These are phyloP conservation scores for Phytopythium vexans DNA, from an alignment of 352 stramenopile genomes.

Conservation along the genomic window DNA sequence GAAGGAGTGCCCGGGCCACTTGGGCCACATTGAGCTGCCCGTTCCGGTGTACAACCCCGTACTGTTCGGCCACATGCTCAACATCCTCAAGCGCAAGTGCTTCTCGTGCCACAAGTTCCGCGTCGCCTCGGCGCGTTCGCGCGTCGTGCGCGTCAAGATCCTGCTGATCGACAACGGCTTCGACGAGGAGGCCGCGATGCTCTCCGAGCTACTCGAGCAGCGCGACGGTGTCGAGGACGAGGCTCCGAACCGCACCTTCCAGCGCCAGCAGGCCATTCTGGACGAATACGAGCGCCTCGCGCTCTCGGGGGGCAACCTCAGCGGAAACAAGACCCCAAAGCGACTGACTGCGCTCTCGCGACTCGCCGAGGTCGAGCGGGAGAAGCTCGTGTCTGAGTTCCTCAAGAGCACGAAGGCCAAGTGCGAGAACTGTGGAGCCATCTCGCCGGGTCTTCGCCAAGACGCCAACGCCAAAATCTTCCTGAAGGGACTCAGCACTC, in stretches of 20 bases:
- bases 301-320: conserved; percentile 39
- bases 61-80: conserved; percentile 94
- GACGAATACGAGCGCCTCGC: conserved; percentile 89
- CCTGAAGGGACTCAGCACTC: conserved; percentile 82
- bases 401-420: conserved; percentile 90
- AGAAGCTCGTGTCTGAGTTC: conserved; percentile 88
- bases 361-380: conserved; percentile 65
- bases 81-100: conserved; percentile 97
- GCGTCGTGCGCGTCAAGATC: conserved; percentile 89
- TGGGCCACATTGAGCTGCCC: conserved; percentile 98
- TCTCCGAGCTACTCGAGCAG: conserved; percentile 81
- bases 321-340: conserved; percentile 17
- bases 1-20: conserved; percentile 96
- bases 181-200: conserved; percentile 70
- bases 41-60: conserved; percentile 98
- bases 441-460: conserved; percentile 94
- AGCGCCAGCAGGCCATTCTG: conserved; percentile 83
- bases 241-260: conserved; percentile 58
- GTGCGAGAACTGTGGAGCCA: conserved; percentile 97
- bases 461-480: conserved; percentile 99
- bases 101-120: conserved; percentile 98
- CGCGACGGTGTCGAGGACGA: conserved; percentile 86
- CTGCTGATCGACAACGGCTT: conserved; percentile 90
- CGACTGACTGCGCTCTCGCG: conserved; percentile 44
- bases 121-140: conserved; percentile 63